A percentile compares a stretch with the other conserved stretches of the same genome.
These are phyloP conservation scores for Penicillium sp. DNA, from an alignment of 2,329 filamentous ascomycete species.

Conservation along the genomic window DNA sequence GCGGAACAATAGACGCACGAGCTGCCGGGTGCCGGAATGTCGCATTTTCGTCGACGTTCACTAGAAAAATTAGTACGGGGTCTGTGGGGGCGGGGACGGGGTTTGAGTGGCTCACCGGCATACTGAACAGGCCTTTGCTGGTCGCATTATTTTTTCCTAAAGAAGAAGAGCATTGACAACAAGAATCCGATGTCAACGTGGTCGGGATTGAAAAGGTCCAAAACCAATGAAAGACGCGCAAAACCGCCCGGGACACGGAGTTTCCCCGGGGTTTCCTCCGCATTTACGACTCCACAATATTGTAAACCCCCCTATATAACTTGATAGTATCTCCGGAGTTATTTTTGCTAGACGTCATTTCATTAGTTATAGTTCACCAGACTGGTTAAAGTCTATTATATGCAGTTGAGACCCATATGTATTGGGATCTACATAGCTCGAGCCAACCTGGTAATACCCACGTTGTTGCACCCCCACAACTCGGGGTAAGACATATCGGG, in stretches of 20 bases:
- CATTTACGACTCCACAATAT: constrained; percentile 1
- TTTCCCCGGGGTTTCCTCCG: constrained; percentile 5
- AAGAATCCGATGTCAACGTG: not conserved
- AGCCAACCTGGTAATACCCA: not conserved
- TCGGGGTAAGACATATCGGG: not conserved
- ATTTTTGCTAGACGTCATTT: not conserved
- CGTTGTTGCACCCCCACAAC: not conserved
- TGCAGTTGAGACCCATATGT: not conserved
- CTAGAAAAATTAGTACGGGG: not conserved
- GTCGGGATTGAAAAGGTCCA: not conserved
- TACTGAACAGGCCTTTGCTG: constrained; percentile 2
- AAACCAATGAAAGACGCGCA: not conserved
- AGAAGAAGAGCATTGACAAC: not conserved
- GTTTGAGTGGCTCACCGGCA: not conserved
- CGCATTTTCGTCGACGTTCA: constrained; percentile 14
- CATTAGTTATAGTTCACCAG: not conserved
- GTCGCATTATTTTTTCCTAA: not conserved
- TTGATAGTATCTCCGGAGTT: not conserved
- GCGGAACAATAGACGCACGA: constrained; percentile 12
- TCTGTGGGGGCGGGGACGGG: not conserved
- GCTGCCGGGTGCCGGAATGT: constrained; percentile 7
- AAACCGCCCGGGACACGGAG: constrained; percentile 3
- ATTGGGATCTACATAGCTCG: not conserved
- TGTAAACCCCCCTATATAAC: constrained; percentile 1
- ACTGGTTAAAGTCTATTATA: not conserved